A percentile compares a stretch with the other conserved stretches of the same genome.
phyloP scores from a whole-genome alignment of 495 filamentous ascomycete genomes.

The Lophiotrema nucula region DNA sequence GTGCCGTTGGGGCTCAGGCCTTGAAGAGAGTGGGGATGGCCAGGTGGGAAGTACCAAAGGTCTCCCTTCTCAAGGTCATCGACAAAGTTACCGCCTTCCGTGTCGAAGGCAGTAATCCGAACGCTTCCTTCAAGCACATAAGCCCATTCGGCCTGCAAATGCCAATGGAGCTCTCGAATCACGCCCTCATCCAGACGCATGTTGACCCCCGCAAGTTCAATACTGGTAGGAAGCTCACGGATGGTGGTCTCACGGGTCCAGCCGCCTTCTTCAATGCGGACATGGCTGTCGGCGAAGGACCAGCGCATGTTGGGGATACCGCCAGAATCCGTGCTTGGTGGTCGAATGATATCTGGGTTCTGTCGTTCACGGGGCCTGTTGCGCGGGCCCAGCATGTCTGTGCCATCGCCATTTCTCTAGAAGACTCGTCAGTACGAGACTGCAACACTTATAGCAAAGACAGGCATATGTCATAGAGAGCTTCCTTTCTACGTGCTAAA shows the following conservation, averaged over 20 bases:
- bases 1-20: slow-evolving; percentile 64
- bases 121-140: slow-evolving; percentile 62
- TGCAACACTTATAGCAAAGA: too few species aligned
- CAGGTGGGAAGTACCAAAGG: slow-evolving; percentile 74
- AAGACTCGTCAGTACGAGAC: background rate
- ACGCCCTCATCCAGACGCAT: slow-evolving; percentile 71
- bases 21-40: slow-evolving; percentile 68
- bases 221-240: slow-evolving; percentile 63
- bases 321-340: slow-evolving; percentile 65
- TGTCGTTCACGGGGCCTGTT: slow-evolving; percentile 61
- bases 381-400: slow-evolving; percentile 62
- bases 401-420: slow-evolving; percentile 62
- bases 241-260: slow-evolving; percentile 75
- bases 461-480: too few species aligned
- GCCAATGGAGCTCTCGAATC: slow-evolving; percentile 74
- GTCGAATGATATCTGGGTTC: slow-evolving; percentile 65
- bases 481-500: too few species aligned
- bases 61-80: slow-evolving; percentile 69
- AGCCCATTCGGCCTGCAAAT: slow-evolving; percentile 70
- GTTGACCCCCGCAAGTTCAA: slow-evolving; percentile 71
- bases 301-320: slow-evolving; percentile 66
- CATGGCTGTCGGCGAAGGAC: slow-evolving; percentile 68
- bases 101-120: slow-evolving; percentile 57
- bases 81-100: slow-evolving; percentile 66
- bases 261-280: slow-evolving; percentile 55